These are phyloP conservation scores for Coemansia sp. DNA, from an alignment of 192 early-diverging fungal genomes.

Conservation along the genomic window DNA sequence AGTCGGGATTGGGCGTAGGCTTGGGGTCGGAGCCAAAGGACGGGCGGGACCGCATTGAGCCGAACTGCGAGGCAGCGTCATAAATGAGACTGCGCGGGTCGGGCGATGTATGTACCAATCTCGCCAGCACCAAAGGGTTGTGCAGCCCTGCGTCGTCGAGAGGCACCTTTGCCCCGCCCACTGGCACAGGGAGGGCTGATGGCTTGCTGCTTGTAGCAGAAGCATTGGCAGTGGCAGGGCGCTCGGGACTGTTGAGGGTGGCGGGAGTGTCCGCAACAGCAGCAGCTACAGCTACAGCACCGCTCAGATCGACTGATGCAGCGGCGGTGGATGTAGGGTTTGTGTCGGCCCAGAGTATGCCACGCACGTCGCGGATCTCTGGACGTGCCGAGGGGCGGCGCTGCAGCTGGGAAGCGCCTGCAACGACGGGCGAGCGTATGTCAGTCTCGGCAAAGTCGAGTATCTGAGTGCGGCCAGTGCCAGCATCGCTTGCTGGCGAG, in stretches of 20 bases:
- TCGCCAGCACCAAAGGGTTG: constrained; percentile 21
- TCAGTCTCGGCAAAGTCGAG: constrained; percentile 43
- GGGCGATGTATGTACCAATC: constrained; percentile 46
- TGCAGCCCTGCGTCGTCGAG: not conserved
- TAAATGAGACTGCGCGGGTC: constrained; percentile 56
- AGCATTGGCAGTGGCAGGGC: not conserved
- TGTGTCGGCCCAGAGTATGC: constrained; percentile 33
- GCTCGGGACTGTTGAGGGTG: constrained; percentile 28
- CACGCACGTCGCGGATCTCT: constrained; percentile 44
- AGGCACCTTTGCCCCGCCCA: not conserved
- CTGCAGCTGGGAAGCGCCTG: not conserved
- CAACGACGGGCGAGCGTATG: constrained; percentile 1
- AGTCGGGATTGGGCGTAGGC: not conserved
- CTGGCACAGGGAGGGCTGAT: not conserved
- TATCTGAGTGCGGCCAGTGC: constrained; percentile 50
- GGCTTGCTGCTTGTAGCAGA: not conserved
- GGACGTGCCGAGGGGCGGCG: constrained; percentile 44
- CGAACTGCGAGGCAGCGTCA: constrained; percentile 53
- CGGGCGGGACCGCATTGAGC: constrained; percentile 45
- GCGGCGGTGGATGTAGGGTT: constrained; percentile 20
- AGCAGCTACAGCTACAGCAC: constrained; percentile 9
- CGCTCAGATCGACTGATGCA: constrained; percentile 12
- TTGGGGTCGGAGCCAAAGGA: constrained; percentile 8
- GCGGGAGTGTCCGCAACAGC: constrained; percentile 10
- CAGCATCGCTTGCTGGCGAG: constrained; percentile 46